Evolutionary conservation across 441 rosid genomes (phyloP).

Genomic region (Gossypium armourianum): DNA sequence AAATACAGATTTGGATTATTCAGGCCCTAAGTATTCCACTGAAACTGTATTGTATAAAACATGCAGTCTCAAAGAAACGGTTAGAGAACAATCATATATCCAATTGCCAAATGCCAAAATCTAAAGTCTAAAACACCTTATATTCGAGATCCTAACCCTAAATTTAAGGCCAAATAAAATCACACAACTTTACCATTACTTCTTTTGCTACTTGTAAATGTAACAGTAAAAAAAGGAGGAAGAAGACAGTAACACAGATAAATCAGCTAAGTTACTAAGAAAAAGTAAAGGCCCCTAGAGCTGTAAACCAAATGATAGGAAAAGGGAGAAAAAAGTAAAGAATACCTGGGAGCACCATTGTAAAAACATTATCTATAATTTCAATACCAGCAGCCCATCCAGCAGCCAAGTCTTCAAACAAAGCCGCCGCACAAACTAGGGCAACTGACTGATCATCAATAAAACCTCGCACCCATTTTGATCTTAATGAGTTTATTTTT

Average conservation of each 20-base stretch:
- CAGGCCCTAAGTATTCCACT: not conserved
- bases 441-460: constrained; percentile 67
- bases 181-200: not conserved
- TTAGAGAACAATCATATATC: not conserved
- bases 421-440: constrained; percentile 62
- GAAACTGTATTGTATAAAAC: not conserved
- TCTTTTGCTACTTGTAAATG: not conserved
- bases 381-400: constrained; percentile 54
- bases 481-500: constrained; percentile 39
- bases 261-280: not conserved
- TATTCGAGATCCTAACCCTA: not conserved
- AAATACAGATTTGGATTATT: not conserved
- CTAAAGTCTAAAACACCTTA: not conserved
- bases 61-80: not conserved
- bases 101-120: not conserved
- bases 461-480: constrained; percentile 58
- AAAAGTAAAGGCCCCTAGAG: not conserved
- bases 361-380: constrained; percentile 53
- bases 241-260: not conserved
- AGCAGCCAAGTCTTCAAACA: constrained; percentile 70
- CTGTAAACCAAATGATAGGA: not conserved
- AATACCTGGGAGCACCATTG: constrained; percentile 82
- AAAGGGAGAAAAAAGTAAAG: not conserved
- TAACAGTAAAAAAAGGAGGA: not conserved
- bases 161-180: not conserved